Evolutionary conservation across 2,329 filamentous ascomycete species (phyloP).

Genomic region (Aspergillus sp.): DNA sequence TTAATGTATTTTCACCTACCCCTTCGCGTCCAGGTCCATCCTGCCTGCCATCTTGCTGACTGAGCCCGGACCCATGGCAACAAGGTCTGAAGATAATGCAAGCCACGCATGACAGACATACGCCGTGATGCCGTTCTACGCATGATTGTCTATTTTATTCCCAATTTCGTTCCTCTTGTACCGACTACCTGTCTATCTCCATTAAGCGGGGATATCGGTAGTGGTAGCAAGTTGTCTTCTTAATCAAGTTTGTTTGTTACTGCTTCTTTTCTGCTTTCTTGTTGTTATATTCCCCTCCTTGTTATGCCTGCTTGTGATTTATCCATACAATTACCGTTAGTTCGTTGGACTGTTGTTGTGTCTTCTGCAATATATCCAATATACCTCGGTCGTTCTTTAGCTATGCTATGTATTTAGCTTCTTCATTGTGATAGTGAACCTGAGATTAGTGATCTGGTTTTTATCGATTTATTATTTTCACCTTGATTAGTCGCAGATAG

Average conservation of each 20-base stretch:
- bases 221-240: slow-evolving; percentile 13
- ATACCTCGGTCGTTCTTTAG: slow-evolving; percentile 22
- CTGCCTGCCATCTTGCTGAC: neutral
- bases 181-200: too few species aligned
- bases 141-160: slow-evolving; percentile 13
- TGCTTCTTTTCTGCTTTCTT: slow-evolving; percentile 2
- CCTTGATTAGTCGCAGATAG: too few species aligned
- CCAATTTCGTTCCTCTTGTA: neutral
- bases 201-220: neutral
- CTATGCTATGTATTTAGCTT: slow-evolving; percentile 16
- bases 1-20: neutral
- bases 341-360: slow-evolving; percentile 17
- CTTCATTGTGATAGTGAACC: neutral
- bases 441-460: neutral
- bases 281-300: slow-evolving; percentile 38
- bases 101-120: slow-evolving; percentile 16
- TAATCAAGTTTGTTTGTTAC: slow-evolving; percentile 16
- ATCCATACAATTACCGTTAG: slow-evolving; percentile 7
- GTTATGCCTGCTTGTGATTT: slow-evolving; percentile 22
- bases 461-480: too few species aligned
- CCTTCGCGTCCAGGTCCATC: neutral
- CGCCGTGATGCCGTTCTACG: slow-evolving; percentile 17
- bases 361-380: slow-evolving; percentile 18
- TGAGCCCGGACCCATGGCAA: neutral
- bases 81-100: slow-evolving; percentile 1